Base-by-base conservation (phyloP, 2,329 filamentous ascomycete genomes). In the Pestalotiopsis sp. region DNA sequence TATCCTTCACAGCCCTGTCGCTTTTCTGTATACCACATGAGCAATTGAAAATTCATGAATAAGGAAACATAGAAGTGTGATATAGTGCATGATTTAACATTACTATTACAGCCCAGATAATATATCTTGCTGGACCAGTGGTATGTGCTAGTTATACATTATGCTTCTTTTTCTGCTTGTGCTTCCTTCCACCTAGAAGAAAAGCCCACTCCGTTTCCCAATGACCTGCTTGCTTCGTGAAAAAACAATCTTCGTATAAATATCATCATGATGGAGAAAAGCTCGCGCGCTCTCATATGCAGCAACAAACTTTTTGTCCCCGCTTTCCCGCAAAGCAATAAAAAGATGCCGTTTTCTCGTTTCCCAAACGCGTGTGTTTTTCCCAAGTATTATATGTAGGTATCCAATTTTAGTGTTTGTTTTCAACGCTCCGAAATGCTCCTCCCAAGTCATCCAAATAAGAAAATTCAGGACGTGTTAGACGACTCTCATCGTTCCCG, bases 401-500 rank as follows among this genome's bases (percentile, higher is more conserved):
- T 36, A 59, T 59, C 23, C 23, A 59, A 36, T 20, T 6, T 6
- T n/a, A n/a, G 5, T 52, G 4, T 59, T 59, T 23, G 14, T 36
- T 58, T 27, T 59, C 25, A 13, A 59, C 20, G 60, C 38, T 63
- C 38, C 38, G 14, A 63, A 17, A 63, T 63, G 31, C 31, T 36
- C 31, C 7, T 36, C 31, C 7, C 31, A 36, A 63, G 14, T 25
- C 41, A 39, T 39, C 11, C 12, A 39, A 45, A 63, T n/a, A n/a
- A 39, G 2, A 20, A 41, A 52, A 38, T 12, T 7, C 25, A 39
- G 23, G 2, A 14, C 23, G 36, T 4, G n/a, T 77, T 67, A 79
- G 23, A 79, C 76, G 20, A 76, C 77, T 67, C 77, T 77, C 56
- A 79, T 68, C 7, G 75, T 78, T 11, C 77, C 77, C 7, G 73